Evolutionary conservation across 495 filamentous ascomycete genomes (phyloP).

Genomic region (Hypoxylon lenormandii): DNA sequence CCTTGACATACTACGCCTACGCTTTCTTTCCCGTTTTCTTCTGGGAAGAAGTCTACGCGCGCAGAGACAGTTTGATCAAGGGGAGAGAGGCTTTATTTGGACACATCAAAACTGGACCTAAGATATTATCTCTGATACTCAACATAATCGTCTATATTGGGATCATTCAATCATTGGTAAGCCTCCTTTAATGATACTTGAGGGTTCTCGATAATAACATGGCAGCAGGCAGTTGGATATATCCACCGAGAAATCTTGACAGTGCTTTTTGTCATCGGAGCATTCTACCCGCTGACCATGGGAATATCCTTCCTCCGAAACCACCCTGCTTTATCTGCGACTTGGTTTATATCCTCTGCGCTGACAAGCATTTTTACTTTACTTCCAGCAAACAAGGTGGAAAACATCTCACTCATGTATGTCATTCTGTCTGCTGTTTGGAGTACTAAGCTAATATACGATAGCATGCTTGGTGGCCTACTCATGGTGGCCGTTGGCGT

Average conservation of each 20-base stretch:
- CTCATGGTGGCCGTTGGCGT: slow-evolving; percentile 84
- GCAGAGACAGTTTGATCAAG: slow-evolving; percentile 73
- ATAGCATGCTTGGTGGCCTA: slow-evolving; percentile 77
- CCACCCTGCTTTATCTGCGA: slow-evolving; percentile 71
- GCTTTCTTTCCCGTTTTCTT: slow-evolving; percentile 91
- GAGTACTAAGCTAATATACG: slow-evolving; percentile 46
- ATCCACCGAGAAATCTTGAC: slow-evolving; percentile 90
- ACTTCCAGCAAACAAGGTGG: slow-evolving; percentile 84
- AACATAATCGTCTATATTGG: slow-evolving; percentile 74
- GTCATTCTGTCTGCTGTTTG: slow-evolving; percentile 45
- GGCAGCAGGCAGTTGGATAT: slow-evolving; percentile 75
- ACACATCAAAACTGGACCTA: slow-evolving; percentile 70
- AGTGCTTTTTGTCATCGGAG: slow-evolving; percentile 76
- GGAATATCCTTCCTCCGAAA: slow-evolving; percentile 75
- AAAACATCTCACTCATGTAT: slow-evolving; percentile 82
- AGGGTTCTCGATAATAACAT: slow-evolving; percentile 29
- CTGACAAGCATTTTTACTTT: slow-evolving; percentile 93
- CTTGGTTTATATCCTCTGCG: slow-evolving; percentile 80
- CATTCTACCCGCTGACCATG: slow-evolving; percentile 81
- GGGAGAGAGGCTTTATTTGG: slow-evolving; percentile 77
- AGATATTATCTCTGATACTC: slow-evolving; percentile 67
- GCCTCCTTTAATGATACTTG: background rate
- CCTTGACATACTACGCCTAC: slow-evolving; percentile 90
- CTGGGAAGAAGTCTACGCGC: slow-evolving; percentile 95
- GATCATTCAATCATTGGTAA: slow-evolving; percentile 84